Base-by-base conservation (phyloP, 129 eudicot species). In the Logfia minima region DNA sequence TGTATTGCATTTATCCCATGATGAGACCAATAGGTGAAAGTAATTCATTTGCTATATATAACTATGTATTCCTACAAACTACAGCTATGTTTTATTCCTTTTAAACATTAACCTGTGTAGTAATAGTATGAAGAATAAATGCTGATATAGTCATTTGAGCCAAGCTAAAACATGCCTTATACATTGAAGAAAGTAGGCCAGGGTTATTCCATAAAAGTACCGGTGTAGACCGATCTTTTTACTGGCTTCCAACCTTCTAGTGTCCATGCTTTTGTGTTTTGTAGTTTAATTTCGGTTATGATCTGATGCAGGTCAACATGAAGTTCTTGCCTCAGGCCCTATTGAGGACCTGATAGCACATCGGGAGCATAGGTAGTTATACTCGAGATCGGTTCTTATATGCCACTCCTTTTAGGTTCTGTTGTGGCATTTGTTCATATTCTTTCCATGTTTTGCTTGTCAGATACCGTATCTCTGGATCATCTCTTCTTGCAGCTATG, bases 281-380 rank as follows among this genome's bases (percentile, higher is more conserved):
- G 7, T 28, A 32, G 26, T 53, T 51, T 61, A 43, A 63, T 65
- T 21, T 72, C 8, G 43, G 43, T 72, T 71, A 41, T 58, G 70
- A 14, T 52, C 37, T 51, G 70, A 59, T 75, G 71, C 81, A 95
- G 99, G 90, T 89, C 96, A 95, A 80, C 99, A 91, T 53, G 99
- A 95, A 84, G 91, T 95, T 85, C 99, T 95, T 76, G 99, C 99
- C 55, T 95, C 99, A 5, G 99, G 99, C 61, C 99, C 99, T 41
- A 95, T 95, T 74, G 99, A 95, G 85, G 99, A 95, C 75, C 91
- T 95, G 72, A 95, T 95, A 72, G 93, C 97, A 80, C 99, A 95
- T 84, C 89, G 99, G 51, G 99, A 95, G 82, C 99, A 95, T 85
- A 84, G 99, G 99, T 95, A 88, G 24, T 37, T 67, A 60, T 56